Conservation (phyloP, 2,329 filamentous ascomycete species). For the Aureobasidium sp. region DNA sequence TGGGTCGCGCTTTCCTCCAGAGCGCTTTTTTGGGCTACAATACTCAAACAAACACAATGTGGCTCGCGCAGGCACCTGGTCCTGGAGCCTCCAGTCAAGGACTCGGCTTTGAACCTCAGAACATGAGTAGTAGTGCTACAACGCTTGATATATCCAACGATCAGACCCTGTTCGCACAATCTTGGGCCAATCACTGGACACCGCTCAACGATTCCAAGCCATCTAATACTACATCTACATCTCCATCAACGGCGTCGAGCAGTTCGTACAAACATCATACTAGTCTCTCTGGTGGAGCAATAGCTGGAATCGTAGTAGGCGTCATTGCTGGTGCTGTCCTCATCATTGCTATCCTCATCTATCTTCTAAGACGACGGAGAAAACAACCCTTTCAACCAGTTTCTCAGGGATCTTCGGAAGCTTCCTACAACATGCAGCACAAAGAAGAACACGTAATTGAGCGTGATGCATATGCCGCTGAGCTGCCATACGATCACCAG, state of each 20-base stretch:
- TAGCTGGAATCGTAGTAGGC: too few species aligned
- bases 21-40: slow-evolving; percentile 42
- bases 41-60: slow-evolving; percentile 30
- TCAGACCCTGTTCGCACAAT: not conserved
- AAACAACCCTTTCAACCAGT: too few species aligned
- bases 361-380: too few species aligned
- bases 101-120: not conserved
- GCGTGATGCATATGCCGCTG: too few species aligned
- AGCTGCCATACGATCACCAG: too few species aligned
- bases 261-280: too few species aligned
- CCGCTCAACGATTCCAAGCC: not conserved
- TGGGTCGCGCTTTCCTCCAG: slow-evolving; percentile 43
- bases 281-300: too few species aligned
- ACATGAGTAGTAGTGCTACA: not conserved
- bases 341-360: too few species aligned
- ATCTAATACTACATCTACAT: not conserved
- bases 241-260: not conserved
- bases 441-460: too few species aligned
- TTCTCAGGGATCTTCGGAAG: too few species aligned
- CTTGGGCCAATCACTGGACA: not conserved
- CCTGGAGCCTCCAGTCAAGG: slow-evolving; percentile 21
- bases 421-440: too few species aligned
- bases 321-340: too few species aligned
- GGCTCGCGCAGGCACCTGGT: slow-evolving; percentile 38
- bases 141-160: not conserved